Evolutionary conservation across 2,329 filamentous ascomycete genomes (phyloP).

Genomic region (Leptosphaerulina australis): DNA sequence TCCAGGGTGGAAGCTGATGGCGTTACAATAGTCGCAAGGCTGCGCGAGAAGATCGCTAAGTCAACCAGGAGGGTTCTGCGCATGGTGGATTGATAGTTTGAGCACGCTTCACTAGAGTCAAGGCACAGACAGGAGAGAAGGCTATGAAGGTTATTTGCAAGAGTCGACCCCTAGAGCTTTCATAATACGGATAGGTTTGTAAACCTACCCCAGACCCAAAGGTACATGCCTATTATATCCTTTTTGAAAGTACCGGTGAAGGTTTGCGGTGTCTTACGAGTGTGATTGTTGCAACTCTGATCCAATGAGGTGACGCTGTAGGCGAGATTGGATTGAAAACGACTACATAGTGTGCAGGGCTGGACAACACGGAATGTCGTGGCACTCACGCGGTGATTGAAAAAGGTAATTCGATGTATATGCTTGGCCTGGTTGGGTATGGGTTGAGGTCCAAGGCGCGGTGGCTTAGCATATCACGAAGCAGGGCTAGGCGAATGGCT

Average conservation of each 20-base stretch:
- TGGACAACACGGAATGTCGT: slow-evolving; percentile 28
- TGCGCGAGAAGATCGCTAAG: slow-evolving; percentile 24
- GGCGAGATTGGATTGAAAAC: slow-evolving; percentile 14
- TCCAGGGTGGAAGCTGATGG: slow-evolving; percentile 23
- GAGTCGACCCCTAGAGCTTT: slow-evolving; percentile 1
- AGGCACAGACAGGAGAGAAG: neutral
- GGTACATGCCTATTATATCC: slow-evolving; percentile 7
- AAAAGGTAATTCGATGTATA: slow-evolving; percentile 24
- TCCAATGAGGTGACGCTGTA: slow-evolving; percentile 22
- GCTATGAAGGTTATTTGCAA: neutral
- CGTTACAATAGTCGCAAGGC: slow-evolving; percentile 23
- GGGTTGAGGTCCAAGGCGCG: slow-evolving; percentile 13
- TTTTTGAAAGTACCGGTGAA: slow-evolving; percentile 21
- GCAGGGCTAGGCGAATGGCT: slow-evolving; percentile 23
- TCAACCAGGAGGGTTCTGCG: slow-evolving; percentile 6
- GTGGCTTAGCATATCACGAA: slow-evolving; percentile 12
- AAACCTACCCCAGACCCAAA: slow-evolving; percentile 8
- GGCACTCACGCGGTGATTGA: slow-evolving; percentile 22
- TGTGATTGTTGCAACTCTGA: slow-evolving; percentile 4
- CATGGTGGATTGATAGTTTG: neutral
- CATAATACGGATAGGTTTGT: slow-evolving; percentile 15
- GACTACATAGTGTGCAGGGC: slow-evolving; percentile 17
- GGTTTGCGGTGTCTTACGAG: slow-evolving; percentile 9
- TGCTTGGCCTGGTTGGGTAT: slow-evolving; percentile 24
- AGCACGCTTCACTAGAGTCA: neutral